phyloP scores from a whole-genome alignment of 441 rosid species.

The Daphne laureola region DNA sequence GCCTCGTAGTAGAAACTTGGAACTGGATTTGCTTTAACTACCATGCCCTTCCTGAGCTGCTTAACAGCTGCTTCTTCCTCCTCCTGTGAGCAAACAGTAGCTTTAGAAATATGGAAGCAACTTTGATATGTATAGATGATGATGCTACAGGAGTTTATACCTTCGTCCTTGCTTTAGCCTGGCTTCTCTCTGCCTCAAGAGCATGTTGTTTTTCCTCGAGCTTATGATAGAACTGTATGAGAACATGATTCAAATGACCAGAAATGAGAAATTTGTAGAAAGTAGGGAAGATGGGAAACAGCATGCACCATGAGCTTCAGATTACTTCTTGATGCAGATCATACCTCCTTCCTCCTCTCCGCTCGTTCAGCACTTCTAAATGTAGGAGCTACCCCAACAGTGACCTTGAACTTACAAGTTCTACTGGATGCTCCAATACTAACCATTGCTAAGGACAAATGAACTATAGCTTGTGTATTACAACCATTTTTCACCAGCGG shows the following conservation, averaged over 20 bases:
- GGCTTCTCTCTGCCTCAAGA: conserved; percentile 64
- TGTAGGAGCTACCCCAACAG: conserved; percentile 78
- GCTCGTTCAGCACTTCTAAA: conserved; percentile 75
- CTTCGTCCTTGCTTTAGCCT: conserved; percentile 72
- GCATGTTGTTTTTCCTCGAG: conserved; percentile 79
- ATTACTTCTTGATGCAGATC: no score
- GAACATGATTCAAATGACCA: conserved; percentile 6
- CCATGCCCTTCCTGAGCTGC: conserved; percentile 83
- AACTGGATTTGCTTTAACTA: conserved; percentile 81
- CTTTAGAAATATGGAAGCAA: no score
- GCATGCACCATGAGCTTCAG: neutral
- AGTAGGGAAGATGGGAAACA: neutral
- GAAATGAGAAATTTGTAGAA: conserved; percentile 3
- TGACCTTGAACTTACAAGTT: conserved; percentile 53
- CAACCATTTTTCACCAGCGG: no score
- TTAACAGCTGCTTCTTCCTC: conserved; percentile 92
- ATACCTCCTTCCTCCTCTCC: conserved; percentile 82
- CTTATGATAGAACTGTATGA: conserved; percentile 53
- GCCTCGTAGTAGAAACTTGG: conserved; percentile 90
- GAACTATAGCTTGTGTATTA: neutral
- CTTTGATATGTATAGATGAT: neutral
- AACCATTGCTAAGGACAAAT: conserved; percentile 38
- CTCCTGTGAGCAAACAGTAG: conserved; percentile 42
- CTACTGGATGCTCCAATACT: conserved; percentile 65
- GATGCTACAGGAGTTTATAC: conserved; percentile 18